Percentiles rank a stretch among this genome's conserved stretches.
Conservation (phyloP, 805 yeast species). For the Ogataea siamensis region DNA sequence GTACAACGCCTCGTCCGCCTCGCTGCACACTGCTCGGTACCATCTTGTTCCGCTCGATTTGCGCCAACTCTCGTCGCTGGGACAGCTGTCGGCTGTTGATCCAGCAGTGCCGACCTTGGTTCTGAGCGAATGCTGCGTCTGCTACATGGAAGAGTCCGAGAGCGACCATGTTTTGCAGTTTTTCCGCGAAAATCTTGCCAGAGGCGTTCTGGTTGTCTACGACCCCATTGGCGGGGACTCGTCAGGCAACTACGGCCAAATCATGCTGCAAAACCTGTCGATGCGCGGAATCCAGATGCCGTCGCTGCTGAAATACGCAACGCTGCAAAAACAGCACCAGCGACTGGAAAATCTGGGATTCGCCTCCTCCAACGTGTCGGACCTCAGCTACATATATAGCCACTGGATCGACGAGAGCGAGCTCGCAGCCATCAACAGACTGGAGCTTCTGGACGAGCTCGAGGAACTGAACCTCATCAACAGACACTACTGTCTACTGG, state of each 20-base stretch:
- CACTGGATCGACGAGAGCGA: constrained; percentile 47
- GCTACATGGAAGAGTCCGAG: constrained; percentile 57
- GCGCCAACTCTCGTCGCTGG: constrained; percentile 32
- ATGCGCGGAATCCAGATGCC: constrained; percentile 62
- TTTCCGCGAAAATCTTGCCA: constrained; percentile 34
- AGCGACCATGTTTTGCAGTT: constrained; percentile 44
- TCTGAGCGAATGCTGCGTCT: constrained; percentile 73
- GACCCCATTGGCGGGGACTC: constrained; percentile 61
- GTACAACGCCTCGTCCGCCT: constrained; percentile 29
- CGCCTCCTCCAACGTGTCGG: constrained; percentile 37
- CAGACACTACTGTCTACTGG: constrained; percentile 54
- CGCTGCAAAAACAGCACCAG: constrained; percentile 38
- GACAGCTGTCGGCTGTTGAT: constrained; percentile 21
- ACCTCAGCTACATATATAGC: constrained; percentile 40
- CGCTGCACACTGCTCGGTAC: constrained; percentile 42
- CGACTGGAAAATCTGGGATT: constrained; percentile 37
- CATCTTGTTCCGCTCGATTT: constrained; percentile 57
- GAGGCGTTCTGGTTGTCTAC: constrained; percentile 46
- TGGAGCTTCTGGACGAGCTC: constrained; percentile 72
- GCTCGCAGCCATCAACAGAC: constrained; percentile 41
- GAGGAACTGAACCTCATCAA: constrained; percentile 67
- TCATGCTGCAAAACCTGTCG: constrained; percentile 62
- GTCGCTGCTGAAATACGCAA: constrained; percentile 51
- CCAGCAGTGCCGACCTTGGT: constrained; percentile 52
- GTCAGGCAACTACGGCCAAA: constrained; percentile 58